A percentile compares a stretch with the other conserved stretches of the same genome.
phyloP scores from a whole-genome alignment of 192 early-diverging fungal species.

The Jimgerdemannia lactiflua region DNA sequence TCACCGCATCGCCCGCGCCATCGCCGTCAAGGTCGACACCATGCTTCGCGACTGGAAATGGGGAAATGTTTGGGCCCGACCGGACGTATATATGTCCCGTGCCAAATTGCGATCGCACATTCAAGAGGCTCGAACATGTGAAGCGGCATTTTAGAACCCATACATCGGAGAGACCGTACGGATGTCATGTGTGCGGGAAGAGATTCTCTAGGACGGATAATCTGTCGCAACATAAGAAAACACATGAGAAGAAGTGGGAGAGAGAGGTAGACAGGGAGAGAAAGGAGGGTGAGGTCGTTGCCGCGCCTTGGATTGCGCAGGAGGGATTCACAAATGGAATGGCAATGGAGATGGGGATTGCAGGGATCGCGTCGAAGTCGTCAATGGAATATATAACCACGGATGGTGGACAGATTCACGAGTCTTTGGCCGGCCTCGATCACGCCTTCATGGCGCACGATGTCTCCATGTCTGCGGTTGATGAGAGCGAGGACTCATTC shows the following conservation, averaged over 20 bases:
- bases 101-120: constrained; percentile 43
- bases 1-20: not conserved
- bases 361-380: not conserved
- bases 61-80: not conserved
- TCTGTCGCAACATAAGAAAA: constrained; percentile 56
- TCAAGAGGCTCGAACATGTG: constrained; percentile 57
- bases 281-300: not conserved
- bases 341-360: too few relatives aligned
- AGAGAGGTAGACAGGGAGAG: not conserved
- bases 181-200: constrained; percentile 49
- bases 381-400: not conserved
- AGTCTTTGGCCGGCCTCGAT: not conserved
- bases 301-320: too few relatives aligned
- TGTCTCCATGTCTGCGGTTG: not conserved
- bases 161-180: constrained; percentile 57
- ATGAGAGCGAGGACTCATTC: not conserved
- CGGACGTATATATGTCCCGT: constrained; percentile 48
- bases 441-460: not conserved
- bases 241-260: constrained; percentile 39
- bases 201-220: constrained; percentile 57
- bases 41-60: constrained; percentile 5
- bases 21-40: not conserved
- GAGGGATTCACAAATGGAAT: too few relatives aligned
- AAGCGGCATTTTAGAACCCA: constrained; percentile 59
- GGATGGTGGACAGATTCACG: not conserved